These are phyloP conservation scores for Mallotus repandus DNA, from an alignment of 441 rosid species.

Conservation along the genomic window DNA sequence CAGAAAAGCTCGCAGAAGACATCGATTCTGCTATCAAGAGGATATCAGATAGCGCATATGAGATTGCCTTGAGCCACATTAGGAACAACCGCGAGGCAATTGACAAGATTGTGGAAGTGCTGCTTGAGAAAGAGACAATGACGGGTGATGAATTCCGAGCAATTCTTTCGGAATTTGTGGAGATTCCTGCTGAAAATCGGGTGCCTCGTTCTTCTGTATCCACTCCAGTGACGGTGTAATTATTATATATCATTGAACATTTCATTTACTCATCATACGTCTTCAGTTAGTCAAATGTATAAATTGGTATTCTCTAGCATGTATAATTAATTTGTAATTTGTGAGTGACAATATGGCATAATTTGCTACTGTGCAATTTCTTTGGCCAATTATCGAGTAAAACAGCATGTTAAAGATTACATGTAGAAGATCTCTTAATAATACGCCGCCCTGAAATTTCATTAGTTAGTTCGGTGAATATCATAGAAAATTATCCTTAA, in stretches of 20 bases:
- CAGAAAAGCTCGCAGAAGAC: conserved; percentile 90
- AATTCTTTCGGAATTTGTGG: conserved; percentile 80
- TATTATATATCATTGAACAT: conserved; percentile 14
- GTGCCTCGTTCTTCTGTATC: conserved; percentile 53
- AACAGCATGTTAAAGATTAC: no score
- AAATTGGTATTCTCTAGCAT: conserved; percentile 10
- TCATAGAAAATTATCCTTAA: no score
- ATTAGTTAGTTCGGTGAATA: no score
- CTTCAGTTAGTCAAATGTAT: conserved; percentile 23
- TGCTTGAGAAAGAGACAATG: conserved; percentile 87
- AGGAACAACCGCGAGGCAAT: conserved; percentile 92
- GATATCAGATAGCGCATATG: conserved; percentile 74
- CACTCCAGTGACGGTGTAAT: conserved; percentile 53
- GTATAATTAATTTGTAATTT: conserved; percentile 13
- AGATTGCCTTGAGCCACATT: conserved; percentile 69
- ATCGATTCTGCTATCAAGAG: conserved; percentile 78
- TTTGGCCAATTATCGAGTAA: no score
- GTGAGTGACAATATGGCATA: no score
- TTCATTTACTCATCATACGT: not conserved
- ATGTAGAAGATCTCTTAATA: no score
- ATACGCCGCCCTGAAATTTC: no score
- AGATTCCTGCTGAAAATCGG: conserved; percentile 77
- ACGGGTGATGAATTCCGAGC: conserved; percentile 87
- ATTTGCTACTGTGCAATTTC: no score
- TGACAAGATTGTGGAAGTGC: conserved; percentile 94